Evolutionary conservation across 768 basidiomycete genomes (phyloP).

Genomic region (Russula sp.): DNA sequence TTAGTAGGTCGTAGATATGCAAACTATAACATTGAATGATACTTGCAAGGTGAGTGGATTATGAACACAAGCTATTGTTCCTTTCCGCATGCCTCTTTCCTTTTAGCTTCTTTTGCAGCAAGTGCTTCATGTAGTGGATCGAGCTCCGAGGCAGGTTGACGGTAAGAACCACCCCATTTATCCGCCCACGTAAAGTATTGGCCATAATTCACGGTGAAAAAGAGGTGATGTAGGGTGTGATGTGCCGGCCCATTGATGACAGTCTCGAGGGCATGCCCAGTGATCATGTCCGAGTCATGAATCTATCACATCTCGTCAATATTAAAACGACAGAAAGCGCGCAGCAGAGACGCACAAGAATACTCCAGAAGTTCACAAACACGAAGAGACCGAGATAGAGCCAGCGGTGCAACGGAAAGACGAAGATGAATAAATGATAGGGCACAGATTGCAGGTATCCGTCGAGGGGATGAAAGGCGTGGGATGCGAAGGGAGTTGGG

Average conservation of each 20-base stretch:
- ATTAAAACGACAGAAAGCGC: not conserved
- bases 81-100: conserved; percentile 18
- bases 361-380: conserved; percentile 90
- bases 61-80: conserved; percentile 14
- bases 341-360: conserved; percentile 62
- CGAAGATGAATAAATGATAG: conserved; percentile 86
- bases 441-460: conserved; percentile 93
- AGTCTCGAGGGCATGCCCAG: conserved; percentile 81
- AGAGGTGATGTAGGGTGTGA: conserved; percentile 94
- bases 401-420: conserved; percentile 87
- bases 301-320: conserved; percentile 52
- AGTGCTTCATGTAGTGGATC: conserved; percentile 82
- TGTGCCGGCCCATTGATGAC: conserved; percentile 98
- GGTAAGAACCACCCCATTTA: conserved; percentile 77
- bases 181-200: conserved; percentile 99
- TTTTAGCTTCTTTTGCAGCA: conserved; percentile 28
- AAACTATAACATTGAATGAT: conserved; percentile 12
- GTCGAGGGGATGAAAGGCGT: conserved; percentile 96
- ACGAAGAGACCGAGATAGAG: conserved; percentile 86
- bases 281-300: conserved; percentile 99
- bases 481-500: conserved; percentile 94
- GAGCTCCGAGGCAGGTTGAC: conserved; percentile 76
- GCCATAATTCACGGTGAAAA: conserved; percentile 96
- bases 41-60: conserved; percentile 3
- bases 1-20: conserved; percentile 21